phyloP scores from a whole-genome alignment of 148 eudicot species.

The Arctostaphylos glauca region DNA sequence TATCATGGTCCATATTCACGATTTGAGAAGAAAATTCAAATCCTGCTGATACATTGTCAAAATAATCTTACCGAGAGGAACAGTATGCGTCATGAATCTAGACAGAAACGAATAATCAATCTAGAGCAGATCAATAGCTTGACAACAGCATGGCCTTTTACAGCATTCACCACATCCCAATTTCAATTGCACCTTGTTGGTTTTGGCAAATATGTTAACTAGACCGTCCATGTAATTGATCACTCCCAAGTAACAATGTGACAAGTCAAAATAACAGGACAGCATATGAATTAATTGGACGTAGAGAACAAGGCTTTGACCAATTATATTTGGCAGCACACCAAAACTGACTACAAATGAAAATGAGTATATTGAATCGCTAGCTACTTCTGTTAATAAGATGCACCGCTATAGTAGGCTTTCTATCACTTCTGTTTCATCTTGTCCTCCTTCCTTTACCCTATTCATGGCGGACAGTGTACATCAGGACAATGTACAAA shows the following conservation, averaged over 20 bases:
- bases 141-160: neutral
- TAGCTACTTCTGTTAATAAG: too few relatives aligned
- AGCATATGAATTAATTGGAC: neutral
- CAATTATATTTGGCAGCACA: neutral
- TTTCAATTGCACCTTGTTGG: neutral
- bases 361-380: neutral
- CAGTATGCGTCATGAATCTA: too few relatives aligned
- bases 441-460: too few relatives aligned
- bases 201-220: neutral
- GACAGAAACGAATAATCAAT: too few relatives aligned
- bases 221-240: neutral
- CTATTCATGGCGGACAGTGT: too few relatives aligned
- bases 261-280: neutral
- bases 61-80: too few relatives aligned
- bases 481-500: neutral
- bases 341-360: neutral
- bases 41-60: too few relatives aligned
- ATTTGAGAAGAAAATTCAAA: too few relatives aligned
- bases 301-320: neutral
- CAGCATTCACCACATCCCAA: neutral
- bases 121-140: neutral
- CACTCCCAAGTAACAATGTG: neutral
- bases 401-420: too few relatives aligned
- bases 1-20: too few relatives aligned
- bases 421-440: too few relatives aligned